Base-by-base conservation (phyloP, 192 early-diverging fungal species). In the Linnemannia exigua region DNA sequence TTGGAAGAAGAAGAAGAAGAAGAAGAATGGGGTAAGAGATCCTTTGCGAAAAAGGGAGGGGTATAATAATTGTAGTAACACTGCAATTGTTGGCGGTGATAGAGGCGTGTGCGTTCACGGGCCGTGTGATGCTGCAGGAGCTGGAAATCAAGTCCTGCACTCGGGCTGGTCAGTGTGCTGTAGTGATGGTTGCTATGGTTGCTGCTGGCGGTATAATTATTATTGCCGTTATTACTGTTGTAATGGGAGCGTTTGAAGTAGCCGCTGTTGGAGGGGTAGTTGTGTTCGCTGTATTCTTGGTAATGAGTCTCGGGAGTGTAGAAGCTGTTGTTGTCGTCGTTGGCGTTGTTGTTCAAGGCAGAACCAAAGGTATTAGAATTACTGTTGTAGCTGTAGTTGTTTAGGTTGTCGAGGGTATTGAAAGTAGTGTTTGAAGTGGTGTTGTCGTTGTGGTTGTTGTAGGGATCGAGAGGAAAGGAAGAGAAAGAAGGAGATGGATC, bases 1-100 rank as follows among this genome's bases (percentile, higher is more conserved):
- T 54, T 54, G 52, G n/a, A 54, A 9, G 52, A 54, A n/a, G n/a
- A 54, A 7, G 20, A n/a, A 9, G 9, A 44, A 44, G 41, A 44
- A 44, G 41, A 44, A 44, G 41, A 44, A 44, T 44, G 41, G 3
- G 41, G 41, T 6, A 44, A 48, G 20, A 14, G 16, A 46, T 37
- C 50, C 52, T 9, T 52, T 17, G n/a, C 15, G 35, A 48, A 28
- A 36, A 41, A 38, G 17, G 33, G 68, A 20, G 47, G 72, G 20
- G 72, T 51, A 17, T n/a, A 74, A 33, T 44, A 14, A 7, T 46
- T 17, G 41, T 63, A 70, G 68, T 70, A 14, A 2, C 38, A 1
- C 68, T 22, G 20, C 8, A 66, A 33, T 52, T 75, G 79, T 22
- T 69, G 61, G 2, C 71, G 80, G 70, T 81, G 74, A n/a, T 68